These are phyloP conservation scores for Fraxinus baroniana DNA, from an alignment of 305 asterid genomes.

Conservation along the genomic window DNA sequence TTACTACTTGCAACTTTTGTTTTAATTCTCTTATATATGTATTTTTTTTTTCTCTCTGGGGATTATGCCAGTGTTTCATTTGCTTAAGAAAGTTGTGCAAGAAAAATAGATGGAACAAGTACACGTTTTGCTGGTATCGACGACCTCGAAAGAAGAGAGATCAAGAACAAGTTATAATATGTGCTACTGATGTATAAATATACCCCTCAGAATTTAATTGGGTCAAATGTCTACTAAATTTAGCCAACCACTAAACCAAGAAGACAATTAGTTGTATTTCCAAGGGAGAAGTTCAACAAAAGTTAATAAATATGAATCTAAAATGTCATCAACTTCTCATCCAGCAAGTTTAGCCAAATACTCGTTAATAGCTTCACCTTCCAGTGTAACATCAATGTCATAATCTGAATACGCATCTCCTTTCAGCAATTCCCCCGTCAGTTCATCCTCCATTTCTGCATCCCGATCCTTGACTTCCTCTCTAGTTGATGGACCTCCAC, in stretches of 20 bases:
- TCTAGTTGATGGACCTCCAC: conserved; percentile 31
- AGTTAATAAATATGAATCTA: background rate
- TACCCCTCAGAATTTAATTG: background rate
- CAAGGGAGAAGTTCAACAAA: background rate
- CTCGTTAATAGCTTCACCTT: conserved; percentile 86
- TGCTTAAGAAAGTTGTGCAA: background rate
- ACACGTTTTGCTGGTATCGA: background rate
- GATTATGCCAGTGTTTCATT: background rate
- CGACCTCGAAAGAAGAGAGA: background rate
- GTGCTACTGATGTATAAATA: background rate
- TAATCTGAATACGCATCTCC: conserved; percentile 83
- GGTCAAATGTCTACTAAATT: background rate
- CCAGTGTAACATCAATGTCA: conserved; percentile 69
- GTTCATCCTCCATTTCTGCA: conserved; percentile 75
- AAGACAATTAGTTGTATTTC: background rate
- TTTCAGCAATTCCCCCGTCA: conserved; percentile 59
- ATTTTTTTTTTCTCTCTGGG: background rate
- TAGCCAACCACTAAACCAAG: background rate
- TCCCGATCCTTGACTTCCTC: conserved; percentile 40
- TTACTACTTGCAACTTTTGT: background rate
- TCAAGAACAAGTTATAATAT: background rate
- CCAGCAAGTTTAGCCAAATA: conserved; percentile 55
- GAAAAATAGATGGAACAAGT: background rate
- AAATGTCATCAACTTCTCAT: background rate
- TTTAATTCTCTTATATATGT: background rate